Conservation (phyloP, 257 asterid genomes). For the Fraxinus americana region DNA sequence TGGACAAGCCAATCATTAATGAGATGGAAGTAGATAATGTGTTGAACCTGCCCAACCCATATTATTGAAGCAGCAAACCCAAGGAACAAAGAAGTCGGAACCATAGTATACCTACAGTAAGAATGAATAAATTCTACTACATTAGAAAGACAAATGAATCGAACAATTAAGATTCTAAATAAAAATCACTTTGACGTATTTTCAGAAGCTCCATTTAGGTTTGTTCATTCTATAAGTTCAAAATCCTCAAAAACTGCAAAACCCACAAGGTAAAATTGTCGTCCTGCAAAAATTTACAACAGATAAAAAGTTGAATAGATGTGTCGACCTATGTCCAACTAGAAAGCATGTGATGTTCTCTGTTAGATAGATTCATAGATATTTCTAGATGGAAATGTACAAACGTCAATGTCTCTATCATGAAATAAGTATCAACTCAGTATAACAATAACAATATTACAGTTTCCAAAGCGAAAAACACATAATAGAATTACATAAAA, state of each 20-base stretch:
- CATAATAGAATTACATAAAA: not conserved
- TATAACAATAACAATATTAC: not conserved
- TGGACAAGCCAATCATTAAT: not conserved
- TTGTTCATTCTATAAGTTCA: not conserved
- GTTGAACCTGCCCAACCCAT: constrained; percentile 92
- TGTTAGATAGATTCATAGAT: not conserved
- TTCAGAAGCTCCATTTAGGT: constrained; percentile 20
- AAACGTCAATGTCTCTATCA: not conserved
- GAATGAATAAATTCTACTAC: constrained; percentile 13
- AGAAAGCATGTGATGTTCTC: not conserved
- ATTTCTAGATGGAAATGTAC: not conserved
- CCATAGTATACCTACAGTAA: constrained; percentile 82
- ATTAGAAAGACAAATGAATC: not conserved
- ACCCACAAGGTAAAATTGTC: not conserved
- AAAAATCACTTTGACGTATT: not conserved
- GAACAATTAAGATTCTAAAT: constrained; percentile 1
- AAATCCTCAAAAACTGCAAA: constrained; percentile 5
- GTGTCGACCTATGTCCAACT: not conserved
- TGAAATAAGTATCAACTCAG: not conserved
- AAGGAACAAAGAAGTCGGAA: constrained; percentile 85
- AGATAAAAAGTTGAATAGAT: not conserved
- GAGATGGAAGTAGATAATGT: not conserved
- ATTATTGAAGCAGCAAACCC: constrained; percentile 93
- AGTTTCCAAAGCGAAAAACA: not conserved
- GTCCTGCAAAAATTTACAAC: not conserved